These are phyloP conservation scores for Wallemia ichthyophaga DNA, from an alignment of 1,284 basidiomycete species.

Conservation along the genomic window DNA sequence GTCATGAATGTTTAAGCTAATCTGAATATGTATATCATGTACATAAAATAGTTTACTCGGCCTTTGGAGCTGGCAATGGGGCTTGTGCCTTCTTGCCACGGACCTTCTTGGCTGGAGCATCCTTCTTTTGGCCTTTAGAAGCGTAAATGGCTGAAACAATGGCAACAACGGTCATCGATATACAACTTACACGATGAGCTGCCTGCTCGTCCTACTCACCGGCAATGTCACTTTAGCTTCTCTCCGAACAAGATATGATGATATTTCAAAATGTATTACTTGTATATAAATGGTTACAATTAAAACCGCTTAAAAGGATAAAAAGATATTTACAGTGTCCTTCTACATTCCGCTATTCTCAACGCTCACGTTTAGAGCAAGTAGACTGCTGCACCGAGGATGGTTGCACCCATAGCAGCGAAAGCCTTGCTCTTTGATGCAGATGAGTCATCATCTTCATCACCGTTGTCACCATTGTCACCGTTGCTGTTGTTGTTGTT, in stretches of 20 bases:
- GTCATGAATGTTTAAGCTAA: not conserved
- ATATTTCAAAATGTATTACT: too few species aligned
- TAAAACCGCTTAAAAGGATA: not conserved
- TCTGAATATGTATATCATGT: not conserved
- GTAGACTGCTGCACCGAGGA: not conserved
- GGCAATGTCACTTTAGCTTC: too few species aligned
- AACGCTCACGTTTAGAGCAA: not conserved
- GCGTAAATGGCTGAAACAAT: not conserved
- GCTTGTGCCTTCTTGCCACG: not conserved
- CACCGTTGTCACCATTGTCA: not conserved
- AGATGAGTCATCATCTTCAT: not conserved
- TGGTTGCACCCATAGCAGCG: not conserved
- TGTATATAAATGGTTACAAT: not conserved
- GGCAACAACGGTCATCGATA: too few species aligned
- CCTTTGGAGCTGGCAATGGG: too few species aligned
- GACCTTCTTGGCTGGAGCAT: not conserved
- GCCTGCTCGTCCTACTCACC: not conserved
- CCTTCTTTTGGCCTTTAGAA: not conserved
- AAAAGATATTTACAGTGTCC: not conserved
- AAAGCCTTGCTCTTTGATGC: not conserved
- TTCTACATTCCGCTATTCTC: not conserved
- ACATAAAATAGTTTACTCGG: not conserved
- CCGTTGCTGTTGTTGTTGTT: not conserved
- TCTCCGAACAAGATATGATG: too few species aligned
- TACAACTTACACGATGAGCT: not conserved